These are phyloP conservation scores for Echinosphaeria canescens DNA, from an alignment of 2,329 filamentous ascomycete species.

Conservation along the genomic window DNA sequence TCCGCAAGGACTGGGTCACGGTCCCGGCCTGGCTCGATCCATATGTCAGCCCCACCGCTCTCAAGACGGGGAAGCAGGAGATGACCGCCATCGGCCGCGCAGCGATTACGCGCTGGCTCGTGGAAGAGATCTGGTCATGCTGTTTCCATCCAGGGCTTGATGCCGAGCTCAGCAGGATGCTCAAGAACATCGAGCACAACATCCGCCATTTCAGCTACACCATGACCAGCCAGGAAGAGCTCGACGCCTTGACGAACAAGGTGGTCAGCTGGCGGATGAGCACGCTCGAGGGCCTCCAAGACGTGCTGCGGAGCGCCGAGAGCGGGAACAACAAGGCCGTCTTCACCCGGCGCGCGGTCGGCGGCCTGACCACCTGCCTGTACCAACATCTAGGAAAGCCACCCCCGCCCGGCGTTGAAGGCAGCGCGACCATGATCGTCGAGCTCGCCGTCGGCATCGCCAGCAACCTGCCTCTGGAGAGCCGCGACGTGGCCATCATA, in stretches of 20 bases:
- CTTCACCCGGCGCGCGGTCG: conserved; percentile 49
- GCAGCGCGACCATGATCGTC: conserved; percentile 78
- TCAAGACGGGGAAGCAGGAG: conserved; percentile 79
- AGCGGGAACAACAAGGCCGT: conserved; percentile 42
- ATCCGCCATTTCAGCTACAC: conserved; percentile 60
- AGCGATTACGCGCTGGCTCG: conserved; percentile 72
- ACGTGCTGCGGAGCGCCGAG: conserved; percentile 41
- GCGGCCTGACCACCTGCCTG: conserved; percentile 44
- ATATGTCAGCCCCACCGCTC: conserved; percentile 67
- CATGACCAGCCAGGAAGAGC: conserved; percentile 63
- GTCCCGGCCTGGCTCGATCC: conserved; percentile 63
- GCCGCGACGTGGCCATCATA: conserved; percentile 69
- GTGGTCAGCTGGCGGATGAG: conserved; percentile 85
- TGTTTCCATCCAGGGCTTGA: conserved; percentile 88
- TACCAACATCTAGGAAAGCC: conserved; percentile 57
- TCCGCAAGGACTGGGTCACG: conserved; percentile 79
- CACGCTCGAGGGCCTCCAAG: conserved; percentile 75
- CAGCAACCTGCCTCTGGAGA: conserved; percentile 73
- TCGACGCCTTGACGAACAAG: conserved; percentile 69
- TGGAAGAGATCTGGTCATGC: conserved; percentile 76
- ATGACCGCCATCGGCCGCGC: conserved; percentile 93
- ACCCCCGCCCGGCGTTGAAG: conserved; percentile 62
- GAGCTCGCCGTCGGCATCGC: conserved; percentile 76
- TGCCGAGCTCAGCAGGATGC: conserved; percentile 45
- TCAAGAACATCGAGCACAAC: conserved; percentile 76